phyloP scores from a whole-genome alignment of 2,329 filamentous ascomycete species.

The Verticillium klebahnii region DNA sequence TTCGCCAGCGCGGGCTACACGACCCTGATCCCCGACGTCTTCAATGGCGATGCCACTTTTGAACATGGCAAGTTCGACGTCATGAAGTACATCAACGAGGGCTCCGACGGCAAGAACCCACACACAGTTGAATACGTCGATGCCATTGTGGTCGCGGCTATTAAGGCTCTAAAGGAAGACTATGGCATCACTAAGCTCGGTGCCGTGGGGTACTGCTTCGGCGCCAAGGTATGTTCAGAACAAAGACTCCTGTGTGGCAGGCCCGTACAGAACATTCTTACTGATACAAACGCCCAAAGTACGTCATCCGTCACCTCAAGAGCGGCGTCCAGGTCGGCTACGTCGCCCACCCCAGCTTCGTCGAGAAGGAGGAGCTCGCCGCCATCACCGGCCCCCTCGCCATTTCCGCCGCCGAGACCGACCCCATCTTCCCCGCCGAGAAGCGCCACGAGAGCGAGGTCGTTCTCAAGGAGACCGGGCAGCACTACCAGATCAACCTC shows the following conservation, averaged over 20 bases:
- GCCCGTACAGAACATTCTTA: no score
- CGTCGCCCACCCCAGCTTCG: conserved; percentile 72
- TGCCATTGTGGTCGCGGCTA: conserved; percentile 24
- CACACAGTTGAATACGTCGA: conserved; percentile 28
- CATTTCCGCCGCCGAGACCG: conserved; percentile 61
- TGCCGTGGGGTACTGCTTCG: conserved; percentile 70
- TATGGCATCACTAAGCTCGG: conserved; percentile 56
- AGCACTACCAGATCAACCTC: conserved; percentile 72
- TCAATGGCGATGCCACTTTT: conserved; percentile 27
- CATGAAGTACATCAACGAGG: conserved; percentile 29
- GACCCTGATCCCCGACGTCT: conserved; percentile 31
- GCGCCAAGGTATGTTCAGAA: conserved; percentile 44
- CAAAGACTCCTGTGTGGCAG: not conserved
- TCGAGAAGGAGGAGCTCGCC: conserved; percentile 61
- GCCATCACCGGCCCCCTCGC: conserved; percentile 64
- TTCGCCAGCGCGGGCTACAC: conserved; percentile 33
- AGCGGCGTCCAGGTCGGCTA: conserved; percentile 64
- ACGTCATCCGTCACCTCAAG: conserved; percentile 63
- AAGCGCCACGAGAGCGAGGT: conserved; percentile 61
- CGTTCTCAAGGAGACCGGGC: conserved; percentile 52
- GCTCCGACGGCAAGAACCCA: conserved; percentile 42
- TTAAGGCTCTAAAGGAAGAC: conserved; percentile 55
- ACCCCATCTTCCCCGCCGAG: conserved; percentile 60
- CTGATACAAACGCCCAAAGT: conserved; percentile 26
- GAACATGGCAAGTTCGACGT: conserved; percentile 16